Conservation (phyloP, 495 filamentous ascomycete genomes). For the Neurospora tetrasperma region DNA sequence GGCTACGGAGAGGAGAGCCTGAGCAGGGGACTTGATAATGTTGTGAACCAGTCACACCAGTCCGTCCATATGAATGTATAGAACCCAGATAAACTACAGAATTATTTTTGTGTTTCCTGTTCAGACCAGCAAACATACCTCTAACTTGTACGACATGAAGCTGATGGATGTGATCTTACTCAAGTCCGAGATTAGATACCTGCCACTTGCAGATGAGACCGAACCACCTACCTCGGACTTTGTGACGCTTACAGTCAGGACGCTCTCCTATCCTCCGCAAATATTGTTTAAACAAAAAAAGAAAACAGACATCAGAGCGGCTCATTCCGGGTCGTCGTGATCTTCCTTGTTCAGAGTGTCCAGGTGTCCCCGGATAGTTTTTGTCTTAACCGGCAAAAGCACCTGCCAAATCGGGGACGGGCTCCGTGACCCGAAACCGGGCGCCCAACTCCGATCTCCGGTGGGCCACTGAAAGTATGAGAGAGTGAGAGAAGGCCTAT, state of each 20-base stretch:
- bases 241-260: neutral
- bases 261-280: neutral
- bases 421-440: neutral
- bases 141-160: neutral
- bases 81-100: neutral
- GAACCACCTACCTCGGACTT: neutral
- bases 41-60: neutral
- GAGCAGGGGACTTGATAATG: neutral
- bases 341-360: neutral
- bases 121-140: no score
- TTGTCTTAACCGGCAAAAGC: neutral
- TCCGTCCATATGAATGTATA: neutral
- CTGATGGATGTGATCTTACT: neutral
- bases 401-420: neutral
- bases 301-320: no score
- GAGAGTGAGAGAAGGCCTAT: neutral
- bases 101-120: neutral
- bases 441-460: neutral
- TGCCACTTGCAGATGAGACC: neutral
- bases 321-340: neutral
- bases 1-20: constrained; percentile 1
- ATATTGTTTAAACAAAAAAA: no score
- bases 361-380: neutral
- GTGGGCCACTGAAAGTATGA: neutral
- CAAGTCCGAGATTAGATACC: neutral